Evolutionary conservation across 2,329 filamentous ascomycete genomes (phyloP), one percentile per base, ranked within the genome.

Genomic region (Penicillium janthinellum): DNA sequence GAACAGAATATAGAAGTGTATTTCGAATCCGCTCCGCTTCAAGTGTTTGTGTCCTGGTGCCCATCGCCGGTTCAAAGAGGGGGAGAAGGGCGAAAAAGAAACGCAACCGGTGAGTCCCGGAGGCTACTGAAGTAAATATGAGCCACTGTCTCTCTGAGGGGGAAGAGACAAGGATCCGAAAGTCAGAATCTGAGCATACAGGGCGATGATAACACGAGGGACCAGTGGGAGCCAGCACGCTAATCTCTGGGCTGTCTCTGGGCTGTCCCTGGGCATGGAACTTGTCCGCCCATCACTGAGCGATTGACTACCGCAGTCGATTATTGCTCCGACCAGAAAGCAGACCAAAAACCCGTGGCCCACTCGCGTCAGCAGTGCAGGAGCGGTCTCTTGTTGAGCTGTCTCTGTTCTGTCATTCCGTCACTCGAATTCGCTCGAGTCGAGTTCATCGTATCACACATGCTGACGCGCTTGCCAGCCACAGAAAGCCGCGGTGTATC

Each of bases 201-300:
- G 7, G 38, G 38, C 35, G 37, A 48, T 48, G 42, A 52, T 59
- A 56, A 59, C 57, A 47, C 44, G 54, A 56, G 35, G 54, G 54
- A 34, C 61, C 61, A 65, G 61, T 64, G 56, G 63, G 6, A 56
- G 51, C 49, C 42, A 47, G 47, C 54, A 31, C 41, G 42, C 50
- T 63, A 61, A 64, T 64, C 63, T 53, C 48, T 37, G 34, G 34
- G 48, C 31, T 7, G 15, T 34, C 25, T 20, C 22, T 31, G 47
- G 34, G 48, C 31, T 7, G 15, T 34, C 25, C 15, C 22, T 31
- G 47, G 55, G 49, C 55, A 31, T 31, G 28, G 31, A 45, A 39
- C 25, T 25, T 35, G 22, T 28, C 28, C 38, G 28, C 35, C 52
- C 39, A 28, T 22, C 20, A 25, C 22, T 22, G 42, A 45, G 22